Base-by-base conservation (phyloP, 2,329 filamentous ascomycete species). In the Whalleya microplaca region DNA sequence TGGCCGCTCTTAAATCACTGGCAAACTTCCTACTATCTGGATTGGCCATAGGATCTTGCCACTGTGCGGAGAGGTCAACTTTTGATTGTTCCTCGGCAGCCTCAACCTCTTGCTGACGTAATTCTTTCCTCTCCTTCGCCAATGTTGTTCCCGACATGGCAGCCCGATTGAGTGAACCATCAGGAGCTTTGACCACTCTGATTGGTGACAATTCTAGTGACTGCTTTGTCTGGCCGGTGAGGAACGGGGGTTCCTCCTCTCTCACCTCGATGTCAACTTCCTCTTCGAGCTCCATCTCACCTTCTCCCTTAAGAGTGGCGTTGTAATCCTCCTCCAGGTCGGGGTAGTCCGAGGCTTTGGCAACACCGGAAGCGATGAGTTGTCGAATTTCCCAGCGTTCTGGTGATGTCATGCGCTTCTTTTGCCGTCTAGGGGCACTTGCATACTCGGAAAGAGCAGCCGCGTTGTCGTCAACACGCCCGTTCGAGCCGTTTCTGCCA, bases 361-460 rank as follows among this genome's bases (percentile, higher is more conserved):
- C 89, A 8, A 96, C 94, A 45, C 96, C 95, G 3, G 95, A 96
- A 2, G 94, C 92, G 69, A 99, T 98, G 50, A 99, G 81, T 70
- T 99, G 95, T 60, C 94, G 87, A 61, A 99, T 97, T 72, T 99
- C 95, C 94, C 95, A 99, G 69, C 95, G 81, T 71, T 99, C 95
- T 1, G 95, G 95, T 14, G 94, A 97, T 0, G 94, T 98, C 88
- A 98, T 88, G 50, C 95, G 84, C 78, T 99, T 99, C 72, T 91
- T 92, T 53, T 88, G 88, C 45, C 81, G 83, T 63, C 81, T 78
- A 0, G 79, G 81, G 7, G 79, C 75, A 50, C 81, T 76, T 27
- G 80, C 80, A 41, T 84, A 81, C 42, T 78, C 80, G 66, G 90
- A 86, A 56, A 91, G 84, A 14, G 89, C 82, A 2, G 86, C 84